Conservation (phyloP, 2,329 filamentous ascomycete genomes). For the Endothia cerciana region DNA sequence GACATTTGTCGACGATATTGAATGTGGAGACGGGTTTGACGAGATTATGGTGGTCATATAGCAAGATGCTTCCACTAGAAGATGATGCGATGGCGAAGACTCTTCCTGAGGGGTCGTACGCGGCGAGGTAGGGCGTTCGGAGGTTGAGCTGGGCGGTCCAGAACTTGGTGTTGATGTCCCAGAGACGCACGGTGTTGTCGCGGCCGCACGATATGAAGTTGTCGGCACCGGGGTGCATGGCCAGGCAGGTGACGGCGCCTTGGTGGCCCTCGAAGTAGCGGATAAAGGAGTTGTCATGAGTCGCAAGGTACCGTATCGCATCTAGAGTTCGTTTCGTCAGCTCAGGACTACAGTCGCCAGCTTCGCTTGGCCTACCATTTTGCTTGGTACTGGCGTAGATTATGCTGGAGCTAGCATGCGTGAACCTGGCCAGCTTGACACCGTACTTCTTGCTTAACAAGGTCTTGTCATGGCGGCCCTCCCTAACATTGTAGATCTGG, state of each 20-base stretch:
- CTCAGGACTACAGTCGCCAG: neutral
- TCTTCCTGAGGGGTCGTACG: slow-evolving; percentile 89
- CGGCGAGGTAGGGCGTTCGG: slow-evolving; percentile 77
- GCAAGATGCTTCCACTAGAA: slow-evolving; percentile 74
- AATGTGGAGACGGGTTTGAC: slow-evolving; percentile 91
- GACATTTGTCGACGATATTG: slow-evolving; percentile 68
- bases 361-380: slow-evolving; percentile 64
- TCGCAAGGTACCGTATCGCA: slow-evolving; percentile 83
- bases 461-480: slow-evolving; percentile 86
- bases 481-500: slow-evolving; percentile 91
- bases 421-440: slow-evolving; percentile 91
- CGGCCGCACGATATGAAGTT: slow-evolving; percentile 89
- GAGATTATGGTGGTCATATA: slow-evolving; percentile 94
- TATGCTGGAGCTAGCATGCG: slow-evolving; percentile 87
- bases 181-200: slow-evolving; percentile 89
- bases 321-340: slow-evolving; percentile 49
- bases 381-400: slow-evolving; percentile 96
- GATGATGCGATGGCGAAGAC: slow-evolving; percentile 91
- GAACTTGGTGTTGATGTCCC: slow-evolving; percentile 83
- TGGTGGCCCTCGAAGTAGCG: slow-evolving; percentile 95
- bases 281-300: slow-evolving; percentile 94
- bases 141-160: slow-evolving; percentile 81
- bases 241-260: slow-evolving; percentile 78
- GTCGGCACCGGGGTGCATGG: slow-evolving; percentile 84
- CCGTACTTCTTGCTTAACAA: slow-evolving; percentile 97